Base-by-base conservation (phyloP, 129 eudicot genomes). In the Ambrosia artemisiifolia region DNA sequence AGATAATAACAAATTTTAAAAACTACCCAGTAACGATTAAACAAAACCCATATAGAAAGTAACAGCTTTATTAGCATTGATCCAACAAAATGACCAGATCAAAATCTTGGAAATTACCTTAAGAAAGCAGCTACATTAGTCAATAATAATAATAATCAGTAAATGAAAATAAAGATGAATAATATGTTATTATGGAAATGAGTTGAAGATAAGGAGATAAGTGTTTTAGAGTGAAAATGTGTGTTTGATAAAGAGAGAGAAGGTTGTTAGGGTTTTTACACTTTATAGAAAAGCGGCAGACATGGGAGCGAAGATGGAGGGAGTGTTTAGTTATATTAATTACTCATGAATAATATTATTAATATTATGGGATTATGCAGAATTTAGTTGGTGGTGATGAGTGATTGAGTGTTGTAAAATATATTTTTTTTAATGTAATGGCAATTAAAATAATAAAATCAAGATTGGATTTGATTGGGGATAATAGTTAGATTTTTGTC, bases 1-100 rank as follows among this genome's bases (percentile, higher is more conserved):
- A 59, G 70, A 17, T 6, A 59, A 47, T 11, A 60, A 60, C 2
- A 40, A 40, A 40, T 6, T 40, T 40, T 40, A 40, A 40, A 8
- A 40, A 6, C 44, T 7, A 40, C 86, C 74, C 70, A 56, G 44
- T 40, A 81, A 74, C 78, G 64, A 78, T 79, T 70, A 69, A 80
- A 50, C 17, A 63, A 78, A 80, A 71, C 67, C 82, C 79, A 80
- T 36, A 72, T 73, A 73, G 48, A 32, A 76, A 53, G 50, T 34
- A 63, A 75, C 54, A 86, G 50, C 96, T 88, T 88, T 80, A 83
- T 74, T 81, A 80, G 77, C 85, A 83, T 77, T 76, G 65, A 74
- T 81, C 67, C 78, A 81, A 69, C 71, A 78, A 85, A 83, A 71
- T 67, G 70, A 79, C 71, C 72, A 75, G 38, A 50, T 46, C 11